These are phyloP conservation scores for Arctium lappa DNA, from an alignment of 129 eudicot genomes.

Conservation along the genomic window DNA sequence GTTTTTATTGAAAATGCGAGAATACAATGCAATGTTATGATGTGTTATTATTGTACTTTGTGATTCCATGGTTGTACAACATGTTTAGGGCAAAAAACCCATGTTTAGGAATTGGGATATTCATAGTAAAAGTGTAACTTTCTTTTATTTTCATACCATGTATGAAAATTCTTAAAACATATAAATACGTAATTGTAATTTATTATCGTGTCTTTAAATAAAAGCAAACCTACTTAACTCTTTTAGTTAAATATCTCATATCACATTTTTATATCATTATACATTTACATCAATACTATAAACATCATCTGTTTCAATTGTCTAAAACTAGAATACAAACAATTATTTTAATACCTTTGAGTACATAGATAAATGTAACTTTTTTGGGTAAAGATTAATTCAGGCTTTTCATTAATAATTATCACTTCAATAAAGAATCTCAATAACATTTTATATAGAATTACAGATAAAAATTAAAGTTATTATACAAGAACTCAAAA, in stretches of 20 bases:
- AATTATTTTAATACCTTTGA: not conserved
- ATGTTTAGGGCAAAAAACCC: not conserved
- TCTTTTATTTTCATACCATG: not conserved
- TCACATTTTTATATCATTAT: not conserved
- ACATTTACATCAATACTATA: not conserved
- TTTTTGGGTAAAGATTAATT: not conserved
- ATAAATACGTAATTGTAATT: not conserved
- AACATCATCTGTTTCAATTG: not conserved
- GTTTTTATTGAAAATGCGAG: not conserved
- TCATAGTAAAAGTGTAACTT: not conserved
- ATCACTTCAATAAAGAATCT: too few relatives aligned
- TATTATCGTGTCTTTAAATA: not conserved
- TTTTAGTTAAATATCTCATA: not conserved
- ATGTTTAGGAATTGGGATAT: not conserved
- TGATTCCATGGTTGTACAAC: constrained; percentile 14
- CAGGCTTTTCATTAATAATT: not conserved
- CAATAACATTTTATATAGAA: too few relatives aligned
- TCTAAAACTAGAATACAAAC: not conserved
- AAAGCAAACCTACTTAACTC: not conserved
- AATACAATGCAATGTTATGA: constrained; percentile 9
- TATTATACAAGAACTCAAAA: too few relatives aligned
- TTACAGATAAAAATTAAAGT: too few relatives aligned
- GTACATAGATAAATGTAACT: not conserved
- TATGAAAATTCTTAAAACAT: not conserved
- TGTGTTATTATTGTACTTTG: constrained; percentile 5